Base-by-base conservation (phyloP, 331 rosid genomes). In the Rhamnella rubrinervis region DNA sequence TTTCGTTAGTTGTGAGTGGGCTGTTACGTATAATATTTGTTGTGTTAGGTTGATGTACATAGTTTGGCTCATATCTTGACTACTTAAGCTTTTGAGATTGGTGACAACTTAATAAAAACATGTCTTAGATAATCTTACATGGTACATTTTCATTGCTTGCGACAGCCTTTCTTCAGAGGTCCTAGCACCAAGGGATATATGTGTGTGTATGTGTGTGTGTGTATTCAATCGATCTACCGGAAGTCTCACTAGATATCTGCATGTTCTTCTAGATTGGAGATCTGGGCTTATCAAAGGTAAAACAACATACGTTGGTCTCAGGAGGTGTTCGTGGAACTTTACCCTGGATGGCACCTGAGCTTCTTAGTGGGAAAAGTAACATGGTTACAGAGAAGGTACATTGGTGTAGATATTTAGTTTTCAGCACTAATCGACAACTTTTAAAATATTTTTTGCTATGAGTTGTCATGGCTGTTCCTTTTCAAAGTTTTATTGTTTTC, bases 301-400 rank as follows among this genome's bases (percentile, higher is more conserved):
- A 92, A 72, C 99, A 95, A 56, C 92, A 91, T 76, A 95, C 99
- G 4, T 86, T 95, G 69, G 99, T 95, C 71, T 95, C 99, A 14
- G 99, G 99, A 68, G 99, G 99, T 62, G 93, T 95, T 68, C 96
- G 99, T 16, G 99, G 99, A 76, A 95, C 99, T 70, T 82, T 95
- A 77, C 99, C 99, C 13, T 95, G 99, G 99, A 95, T 95, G 99
- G 99, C 99, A 59, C 97, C 99, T 16, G 99, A 95, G 79, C 99
- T 95, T 79, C 96, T 95, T 58, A 91, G 97, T 40, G 96, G 97
- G 76, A 95, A 95, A 89, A 91, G 96, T 80, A 84, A 86, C 74
- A 95, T 95, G 99, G 99, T 95, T 61, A 78, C 99, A 15, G 99
- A 95, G 70, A 95, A 95, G 96, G 99, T 91, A 80, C 61, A 71